Conservation (phyloP, 148 eudicot genomes). For the Tetragonia tetragonoides region DNA sequence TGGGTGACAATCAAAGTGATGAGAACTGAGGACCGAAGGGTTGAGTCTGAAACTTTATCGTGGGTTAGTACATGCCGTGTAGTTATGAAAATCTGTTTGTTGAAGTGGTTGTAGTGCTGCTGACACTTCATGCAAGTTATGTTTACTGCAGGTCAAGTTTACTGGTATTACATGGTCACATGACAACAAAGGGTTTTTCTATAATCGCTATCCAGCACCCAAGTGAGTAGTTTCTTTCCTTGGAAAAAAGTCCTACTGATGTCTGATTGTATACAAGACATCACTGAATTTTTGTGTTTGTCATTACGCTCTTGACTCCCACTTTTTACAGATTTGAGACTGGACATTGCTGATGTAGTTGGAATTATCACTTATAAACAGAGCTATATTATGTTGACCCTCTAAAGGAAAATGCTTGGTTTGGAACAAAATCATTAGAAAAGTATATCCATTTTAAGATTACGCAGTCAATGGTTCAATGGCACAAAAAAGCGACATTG, state of each 20-base stretch:
- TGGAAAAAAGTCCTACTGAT: background rate
- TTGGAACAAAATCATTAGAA: background rate
- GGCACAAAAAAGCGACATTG: background rate
- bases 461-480: background rate
- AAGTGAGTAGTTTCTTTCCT: constrained; percentile 44
- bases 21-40: constrained; percentile 57
- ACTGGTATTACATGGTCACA: constrained; percentile 83
- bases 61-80: constrained; percentile 52
- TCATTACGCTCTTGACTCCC: background rate
- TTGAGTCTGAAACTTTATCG: constrained; percentile 70
- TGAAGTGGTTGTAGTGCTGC: background rate
- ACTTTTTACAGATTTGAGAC: background rate
- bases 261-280: background rate
- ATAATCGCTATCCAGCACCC: constrained; percentile 81
- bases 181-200: constrained; percentile 90
- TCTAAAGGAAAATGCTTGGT: background rate
- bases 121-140: constrained; percentile 13
- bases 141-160: constrained; percentile 75
- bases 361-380: background rate
- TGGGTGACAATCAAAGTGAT: constrained; percentile 92
- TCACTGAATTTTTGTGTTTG: background rate
- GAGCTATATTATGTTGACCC: background rate
- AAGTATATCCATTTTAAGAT: background rate
- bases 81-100: background rate
- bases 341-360: background rate